A percentile compares a stretch with the other conserved stretches of the same genome.
Conservation (phyloP, 768 basidiomycete genomes). For the Russula emetica region DNA sequence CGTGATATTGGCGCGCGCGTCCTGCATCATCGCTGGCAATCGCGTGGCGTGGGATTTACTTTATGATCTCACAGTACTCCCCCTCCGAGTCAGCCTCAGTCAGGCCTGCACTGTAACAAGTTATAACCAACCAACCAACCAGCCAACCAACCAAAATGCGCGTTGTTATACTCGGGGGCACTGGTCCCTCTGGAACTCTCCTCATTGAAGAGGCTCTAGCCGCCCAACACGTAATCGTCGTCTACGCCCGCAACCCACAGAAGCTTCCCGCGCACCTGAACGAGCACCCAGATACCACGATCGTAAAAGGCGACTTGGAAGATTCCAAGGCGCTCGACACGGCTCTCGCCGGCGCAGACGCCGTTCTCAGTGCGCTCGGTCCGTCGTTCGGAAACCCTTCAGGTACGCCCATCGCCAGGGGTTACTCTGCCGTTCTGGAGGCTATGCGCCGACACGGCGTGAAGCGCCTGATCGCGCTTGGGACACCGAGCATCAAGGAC, state of each 20-base stretch:
- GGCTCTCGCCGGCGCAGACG: conserved; percentile 54
- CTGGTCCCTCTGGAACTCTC: conserved; percentile 55
- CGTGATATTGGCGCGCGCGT: neutral
- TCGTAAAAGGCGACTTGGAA: conserved; percentile 54
- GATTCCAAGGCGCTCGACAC: conserved; percentile 47
- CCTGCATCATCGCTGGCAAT: no score
- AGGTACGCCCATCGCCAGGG: conserved; percentile 57
- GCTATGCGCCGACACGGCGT: conserved; percentile 51
- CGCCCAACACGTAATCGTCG: conserved; percentile 44
- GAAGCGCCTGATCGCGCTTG: conserved; percentile 60
- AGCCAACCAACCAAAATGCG: conserved; percentile 37
- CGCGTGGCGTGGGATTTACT: no score
- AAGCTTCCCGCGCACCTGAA: conserved; percentile 54
- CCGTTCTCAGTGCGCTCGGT: conserved; percentile 65
- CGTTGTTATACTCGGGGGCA: conserved; percentile 65
- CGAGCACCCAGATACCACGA: conserved; percentile 42
- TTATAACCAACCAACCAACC: no score
- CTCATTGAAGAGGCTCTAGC: conserved; percentile 54
- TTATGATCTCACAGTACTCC: no score
- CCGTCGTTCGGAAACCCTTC: conserved; percentile 42
- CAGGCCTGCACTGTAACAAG: no score
- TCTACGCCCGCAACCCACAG: conserved; percentile 61
- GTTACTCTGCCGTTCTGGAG: conserved; percentile 52
- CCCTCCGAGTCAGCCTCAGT: no score
- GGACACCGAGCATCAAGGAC: conserved; percentile 63